Conservation (phyloP, 169 alveolate genomes). For the Plasmodium sp. region DNA sequence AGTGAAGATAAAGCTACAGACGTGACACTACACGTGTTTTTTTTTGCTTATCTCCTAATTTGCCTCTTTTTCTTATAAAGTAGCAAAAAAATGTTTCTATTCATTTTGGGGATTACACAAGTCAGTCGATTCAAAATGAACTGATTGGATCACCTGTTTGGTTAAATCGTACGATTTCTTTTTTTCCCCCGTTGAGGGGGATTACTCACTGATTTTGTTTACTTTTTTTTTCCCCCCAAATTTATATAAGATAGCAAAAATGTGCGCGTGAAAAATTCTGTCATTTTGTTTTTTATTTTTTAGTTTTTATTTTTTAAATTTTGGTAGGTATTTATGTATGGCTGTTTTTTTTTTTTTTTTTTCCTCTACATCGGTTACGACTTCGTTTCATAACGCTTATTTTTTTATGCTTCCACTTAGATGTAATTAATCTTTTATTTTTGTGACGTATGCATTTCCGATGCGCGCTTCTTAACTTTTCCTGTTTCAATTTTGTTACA, state of each 20-base stretch:
- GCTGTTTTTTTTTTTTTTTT: background rate
- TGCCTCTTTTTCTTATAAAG: constrained; percentile 7
- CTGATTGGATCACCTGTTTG: background rate
- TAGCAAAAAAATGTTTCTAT: background rate
- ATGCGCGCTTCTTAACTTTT: background rate
- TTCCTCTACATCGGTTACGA: background rate
- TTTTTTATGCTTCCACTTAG: background rate
- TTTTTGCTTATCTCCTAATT: background rate
- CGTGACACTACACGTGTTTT: background rate
- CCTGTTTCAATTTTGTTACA: background rate
- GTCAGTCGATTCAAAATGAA: background rate
- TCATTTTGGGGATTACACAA: background rate
- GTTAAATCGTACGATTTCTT: background rate
- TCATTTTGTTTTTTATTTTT: background rate
- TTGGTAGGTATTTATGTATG: background rate
- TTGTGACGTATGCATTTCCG: background rate
- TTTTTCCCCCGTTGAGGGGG: background rate
- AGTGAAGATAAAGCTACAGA: constrained; percentile 16
- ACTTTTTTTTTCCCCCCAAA: background rate
- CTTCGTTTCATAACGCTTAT: background rate
- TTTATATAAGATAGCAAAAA: background rate
- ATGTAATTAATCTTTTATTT: constrained; percentile 19
- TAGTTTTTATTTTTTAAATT: constrained; percentile 22
- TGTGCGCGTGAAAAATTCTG: constrained; percentile 2
- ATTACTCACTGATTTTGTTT: background rate